Conservation (phyloP, 495 filamentous ascomycete species). For the Hypoxylon lenormandii region DNA sequence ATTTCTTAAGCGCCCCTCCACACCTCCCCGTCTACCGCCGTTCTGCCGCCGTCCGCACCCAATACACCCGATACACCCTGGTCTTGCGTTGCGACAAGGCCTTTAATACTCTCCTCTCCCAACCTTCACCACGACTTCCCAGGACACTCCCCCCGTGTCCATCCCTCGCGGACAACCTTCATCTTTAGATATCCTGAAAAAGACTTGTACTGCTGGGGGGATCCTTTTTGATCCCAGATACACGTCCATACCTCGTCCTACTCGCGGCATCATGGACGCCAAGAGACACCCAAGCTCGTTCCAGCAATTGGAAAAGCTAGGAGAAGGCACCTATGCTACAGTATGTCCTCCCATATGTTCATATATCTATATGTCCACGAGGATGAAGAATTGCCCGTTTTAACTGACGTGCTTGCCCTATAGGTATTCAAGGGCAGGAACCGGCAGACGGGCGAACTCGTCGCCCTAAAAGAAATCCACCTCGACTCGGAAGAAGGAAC, state of each 20-base stretch:
- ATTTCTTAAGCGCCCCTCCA: conserved; percentile 15
- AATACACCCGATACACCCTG: conserved; percentile 2
- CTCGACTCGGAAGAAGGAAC: conserved; percentile 99
- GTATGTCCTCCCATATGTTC: conserved; percentile 65
- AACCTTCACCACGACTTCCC: conserved; percentile 45
- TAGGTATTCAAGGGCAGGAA: conserved; percentile 99
- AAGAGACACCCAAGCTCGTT: conserved; percentile 93
- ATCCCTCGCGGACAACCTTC: conserved; percentile 22
- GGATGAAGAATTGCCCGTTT: conserved; percentile 10
- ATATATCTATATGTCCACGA: neutral
- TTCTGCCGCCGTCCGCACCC: neutral
- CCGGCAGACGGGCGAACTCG: conserved; percentile 92
- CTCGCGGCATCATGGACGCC: conserved; percentile 75
- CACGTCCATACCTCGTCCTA: conserved; percentile 27
- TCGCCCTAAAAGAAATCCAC: conserved; percentile 98
- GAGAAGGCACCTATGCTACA: conserved; percentile 98
- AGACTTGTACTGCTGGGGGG: conserved; percentile 37
- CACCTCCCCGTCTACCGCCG: neutral
- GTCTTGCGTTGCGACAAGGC: conserved; percentile 47
- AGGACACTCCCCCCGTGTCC: conserved; percentile 32
- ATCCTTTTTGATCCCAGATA: conserved; percentile 29
- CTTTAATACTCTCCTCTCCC: conserved; percentile 22
- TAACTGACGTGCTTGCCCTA: conserved; percentile 8
- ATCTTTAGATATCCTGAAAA: conserved; percentile 26
- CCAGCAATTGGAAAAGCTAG: conserved; percentile 98